Base-by-base conservation (phyloP, 2,329 filamentous ascomycete species). In the Verticillium nonalfalfae region DNA sequence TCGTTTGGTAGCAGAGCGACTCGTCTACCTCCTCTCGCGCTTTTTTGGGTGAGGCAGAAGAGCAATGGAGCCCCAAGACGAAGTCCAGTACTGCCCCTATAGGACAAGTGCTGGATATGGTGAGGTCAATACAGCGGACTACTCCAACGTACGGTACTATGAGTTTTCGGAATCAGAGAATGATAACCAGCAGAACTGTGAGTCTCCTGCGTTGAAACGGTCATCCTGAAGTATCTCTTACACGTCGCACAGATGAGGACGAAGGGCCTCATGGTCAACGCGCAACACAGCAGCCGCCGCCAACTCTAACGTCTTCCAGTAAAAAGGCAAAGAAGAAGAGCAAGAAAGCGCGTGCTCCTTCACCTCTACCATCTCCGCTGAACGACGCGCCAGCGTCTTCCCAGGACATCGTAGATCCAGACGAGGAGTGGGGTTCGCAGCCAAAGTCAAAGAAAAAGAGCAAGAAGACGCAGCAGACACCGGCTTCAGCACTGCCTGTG, bases 51-150 rank as follows among this genome's bases (percentile, higher is more conserved):
- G 11, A 7, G 52, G 21, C 52, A 10, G 7, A 31, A 34, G 13
- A 10, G 34, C 11, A 79, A 80, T 79, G 77, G 78, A 68, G 70
- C 70, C 69, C 66, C 67, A 68, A 67, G 71, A 69, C 63, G 70
- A 68, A 59, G 69, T 76, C 64, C 72, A 76, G 60, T 73, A 71
- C 69, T 76, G 75, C 73, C 73, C 76, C 55, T 70, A 71, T 59
- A 72, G 78, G 74, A 67, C 75, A 61, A 72, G 74, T 64, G 45
- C 7, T 7, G 45, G 45, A 52, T 21, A 26, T 21, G 62, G 76
- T 70, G 72, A 75, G 65, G 71, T 79, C 61, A 73, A 78, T 66
- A 75, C 71, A 63, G 74, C 77, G 64, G 70, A 80, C 67, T 80
- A 76, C 70, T 77, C 75, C 63, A 71, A 77, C 36, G 69, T 80